A percentile compares a stretch with the other conserved stretches of the same genome.
These are phyloP conservation scores for Amoebophrya sp. DNA, from an alignment of 169 alveolate genomes.

Conservation along the genomic window DNA sequence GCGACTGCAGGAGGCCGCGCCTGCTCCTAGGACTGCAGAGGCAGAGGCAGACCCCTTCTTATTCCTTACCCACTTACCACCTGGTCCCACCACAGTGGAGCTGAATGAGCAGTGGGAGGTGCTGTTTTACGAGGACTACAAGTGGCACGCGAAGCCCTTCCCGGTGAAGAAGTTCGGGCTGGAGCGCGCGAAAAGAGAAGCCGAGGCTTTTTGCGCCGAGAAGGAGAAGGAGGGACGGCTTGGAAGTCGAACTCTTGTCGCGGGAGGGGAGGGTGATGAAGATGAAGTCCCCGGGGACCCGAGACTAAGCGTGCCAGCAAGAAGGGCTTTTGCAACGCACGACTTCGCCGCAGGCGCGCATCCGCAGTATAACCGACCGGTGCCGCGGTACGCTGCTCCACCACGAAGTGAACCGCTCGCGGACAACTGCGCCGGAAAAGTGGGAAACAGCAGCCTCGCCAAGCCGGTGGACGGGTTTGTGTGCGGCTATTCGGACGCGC, in stretches of 20 bases:
- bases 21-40: no score
- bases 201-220: not conserved
- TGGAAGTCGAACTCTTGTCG: not conserved
- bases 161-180: constrained; percentile 29
- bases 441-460: not conserved
- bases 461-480: not conserved
- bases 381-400: not conserved
- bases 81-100: no score
- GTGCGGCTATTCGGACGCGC: not conserved
- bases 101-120: constrained; percentile 32
- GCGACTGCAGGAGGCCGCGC: no score
- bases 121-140: constrained; percentile 16
- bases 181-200: constrained; percentile 17
- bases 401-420: not conserved
- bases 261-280: not conserved
- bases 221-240: not conserved
- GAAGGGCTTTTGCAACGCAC: not conserved
- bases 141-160: constrained; percentile 26
- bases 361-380: not conserved
- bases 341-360: not conserved
- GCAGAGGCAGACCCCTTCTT: no score
- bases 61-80: no score
- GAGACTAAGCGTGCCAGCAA: not conserved
- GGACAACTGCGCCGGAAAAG: not conserved
- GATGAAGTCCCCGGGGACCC: not conserved